A percentile compares a stretch with the other conserved stretches of the same genome.
Evolutionary conservation across 495 filamentous ascomycete genomes (phyloP).

Genomic region (Aspergillus cristatus): DNA sequence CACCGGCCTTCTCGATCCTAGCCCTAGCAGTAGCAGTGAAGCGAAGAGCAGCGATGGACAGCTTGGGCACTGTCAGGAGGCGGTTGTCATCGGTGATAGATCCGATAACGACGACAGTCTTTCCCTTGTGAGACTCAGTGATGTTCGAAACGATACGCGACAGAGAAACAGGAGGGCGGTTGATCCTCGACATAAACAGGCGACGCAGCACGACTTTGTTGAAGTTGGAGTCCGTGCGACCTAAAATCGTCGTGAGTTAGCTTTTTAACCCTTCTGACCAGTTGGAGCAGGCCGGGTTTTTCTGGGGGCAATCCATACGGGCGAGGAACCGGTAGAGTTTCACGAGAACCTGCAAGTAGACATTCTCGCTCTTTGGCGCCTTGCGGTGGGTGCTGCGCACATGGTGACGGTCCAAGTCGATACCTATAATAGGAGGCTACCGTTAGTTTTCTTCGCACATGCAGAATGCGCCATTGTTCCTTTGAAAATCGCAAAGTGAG

Average conservation of each 20-base stretch:
- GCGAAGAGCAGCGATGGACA: conserved; percentile 82
- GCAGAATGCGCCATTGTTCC: background rate
- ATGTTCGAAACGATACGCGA: conserved; percentile 70
- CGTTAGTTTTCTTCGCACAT: background rate
- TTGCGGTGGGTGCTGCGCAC: conserved; percentile 80
- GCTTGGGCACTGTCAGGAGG: conserved; percentile 78
- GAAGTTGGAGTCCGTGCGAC: conserved; percentile 92
- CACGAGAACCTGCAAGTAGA: conserved; percentile 93
- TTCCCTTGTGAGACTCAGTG: conserved; percentile 61
- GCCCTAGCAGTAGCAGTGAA: conserved; percentile 95
- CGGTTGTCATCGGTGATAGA: conserved; percentile 97
- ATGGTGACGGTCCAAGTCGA: conserved; percentile 72
- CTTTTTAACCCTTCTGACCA: too few relatives aligned
- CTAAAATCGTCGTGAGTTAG: conserved; percentile 28
- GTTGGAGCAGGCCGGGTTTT: too few relatives aligned
- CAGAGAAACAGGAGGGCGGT: conserved; percentile 90
- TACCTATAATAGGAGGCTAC: conserved; percentile 34
- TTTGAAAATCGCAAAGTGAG: background rate
- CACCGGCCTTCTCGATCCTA: conserved; percentile 83
- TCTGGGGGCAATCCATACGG: conserved; percentile 52
- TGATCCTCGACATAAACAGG: conserved; percentile 94
- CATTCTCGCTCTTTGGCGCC: conserved; percentile 96
- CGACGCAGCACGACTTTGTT: conserved; percentile 95
- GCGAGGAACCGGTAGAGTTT: conserved; percentile 99
- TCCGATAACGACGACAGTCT: conserved; percentile 86